These are phyloP conservation scores for Claviceps maximensis DNA, from an alignment of 2,329 filamentous ascomycete genomes.

Conservation along the genomic window DNA sequence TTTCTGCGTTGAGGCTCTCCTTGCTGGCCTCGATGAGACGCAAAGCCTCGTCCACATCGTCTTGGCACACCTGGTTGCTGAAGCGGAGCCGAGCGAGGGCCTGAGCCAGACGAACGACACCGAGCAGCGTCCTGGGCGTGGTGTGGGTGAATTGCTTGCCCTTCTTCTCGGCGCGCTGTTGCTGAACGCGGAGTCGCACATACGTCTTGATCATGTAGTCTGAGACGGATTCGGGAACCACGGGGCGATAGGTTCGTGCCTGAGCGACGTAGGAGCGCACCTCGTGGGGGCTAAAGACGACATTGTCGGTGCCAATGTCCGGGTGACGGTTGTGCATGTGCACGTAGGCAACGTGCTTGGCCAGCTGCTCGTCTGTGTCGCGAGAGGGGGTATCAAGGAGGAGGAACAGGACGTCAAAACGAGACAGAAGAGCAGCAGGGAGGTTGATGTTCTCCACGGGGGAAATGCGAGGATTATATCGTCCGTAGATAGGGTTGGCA, in stretches of 20 bases:
- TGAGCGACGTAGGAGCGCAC: constrained; percentile 93
- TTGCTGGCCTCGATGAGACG: constrained; percentile 88
- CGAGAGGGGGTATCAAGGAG: constrained; percentile 88
- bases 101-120: constrained; percentile 84
- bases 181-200: constrained; percentile 82
- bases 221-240: constrained; percentile 70
- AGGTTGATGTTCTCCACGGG: constrained; percentile 99
- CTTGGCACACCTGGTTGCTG: constrained; percentile 67
- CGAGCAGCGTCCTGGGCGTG: constrained; percentile 83
- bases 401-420: constrained; percentile 94
- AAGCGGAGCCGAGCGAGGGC: constrained; percentile 88
- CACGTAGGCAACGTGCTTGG: constrained; percentile 88
- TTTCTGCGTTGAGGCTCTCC: constrained; percentile 70
- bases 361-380: constrained; percentile 83
- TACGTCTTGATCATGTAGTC: constrained; percentile 98
- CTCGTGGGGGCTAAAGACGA: constrained; percentile 86
- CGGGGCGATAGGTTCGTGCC: constrained; percentile 77
- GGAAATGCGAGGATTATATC: constrained; percentile 94
- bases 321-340: constrained; percentile 96
- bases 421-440: constrained; percentile 87
- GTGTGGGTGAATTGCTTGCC: constrained; percentile 92
- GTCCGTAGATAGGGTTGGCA: constrained; percentile 92
- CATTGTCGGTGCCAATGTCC: constrained; percentile 43
- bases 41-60: constrained; percentile 92
- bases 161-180: constrained; percentile 79